Evolutionary conservation across 2,329 filamentous ascomycete genomes (phyloP), one percentile per base, ranked within the genome.

Genomic region (Bipolaris victoriae): DNA sequence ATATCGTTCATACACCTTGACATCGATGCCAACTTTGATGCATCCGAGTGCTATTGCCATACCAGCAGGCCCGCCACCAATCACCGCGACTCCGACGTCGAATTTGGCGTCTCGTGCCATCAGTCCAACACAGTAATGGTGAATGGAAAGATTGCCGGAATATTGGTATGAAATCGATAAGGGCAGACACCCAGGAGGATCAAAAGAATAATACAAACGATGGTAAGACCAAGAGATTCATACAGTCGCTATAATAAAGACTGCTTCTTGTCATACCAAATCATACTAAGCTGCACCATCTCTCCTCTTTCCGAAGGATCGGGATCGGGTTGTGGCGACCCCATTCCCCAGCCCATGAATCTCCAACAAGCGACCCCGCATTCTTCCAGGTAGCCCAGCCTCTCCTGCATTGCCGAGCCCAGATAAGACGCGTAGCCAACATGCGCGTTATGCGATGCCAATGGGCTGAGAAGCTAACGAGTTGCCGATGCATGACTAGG

Each of bases 1-100:
- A 43, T 43, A 43, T n/a, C 40, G 40, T 43, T 43, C 40, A 43
- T 24, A 43, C 40, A 43, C 40, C 13, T 43, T 43, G 40, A 43
- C 40, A n/a, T 24, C 22, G 11, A 43, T 43, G 20, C 22, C 22
- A 3, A 20, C 40, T 43, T 43, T 43, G 10, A 43, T 15, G 22
- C 22, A 43, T 18, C 22, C 40, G 13, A 43, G 40, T 1, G 40
- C 40, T 43, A 43, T 43, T 26, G 40, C 40, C 40, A 43, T 43
- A 5, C 40, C 40, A 43, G 40, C 40, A 26, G 18, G 18, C 13
- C 22, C 40, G 13, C 22, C 40, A 26, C 40, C 40, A 26, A 43
- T 43, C 11, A 26, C 22, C 2, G 20, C 22, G 26, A 43, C 40
- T 4, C 10, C 40, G 10, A 43, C 20, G 26, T 43, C 40, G 20